phyloP scores from a whole-genome alignment of 495 filamentous ascomycete species.

The Penicillium pulvis region DNA sequence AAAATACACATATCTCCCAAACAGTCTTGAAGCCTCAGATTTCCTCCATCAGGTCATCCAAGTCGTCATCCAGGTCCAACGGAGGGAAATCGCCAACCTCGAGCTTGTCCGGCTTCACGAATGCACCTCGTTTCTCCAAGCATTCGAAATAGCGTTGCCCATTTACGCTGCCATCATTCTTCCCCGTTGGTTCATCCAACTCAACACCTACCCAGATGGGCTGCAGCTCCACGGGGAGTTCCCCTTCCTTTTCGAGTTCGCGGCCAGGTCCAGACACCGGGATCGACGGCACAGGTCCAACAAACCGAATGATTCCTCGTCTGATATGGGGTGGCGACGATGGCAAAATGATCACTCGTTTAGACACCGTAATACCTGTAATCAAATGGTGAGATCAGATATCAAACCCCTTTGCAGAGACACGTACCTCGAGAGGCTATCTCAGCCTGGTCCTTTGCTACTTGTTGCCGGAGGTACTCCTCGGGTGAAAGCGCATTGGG shows the following conservation, averaged over 20 bases:
- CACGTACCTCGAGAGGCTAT: conserved; percentile 58
- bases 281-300: conserved; percentile 82
- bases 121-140: conserved; percentile 73
- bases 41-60: conserved; percentile 86
- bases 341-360: conserved; percentile 45
- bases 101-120: conserved; percentile 86
- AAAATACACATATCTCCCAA: neutral
- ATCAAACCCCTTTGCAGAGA: conserved; percentile 2
- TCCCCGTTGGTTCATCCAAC: conserved; percentile 84
- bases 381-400: conserved; percentile 3
- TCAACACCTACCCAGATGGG: conserved; percentile 85
- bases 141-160: conserved; percentile 76
- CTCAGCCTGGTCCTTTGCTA: conserved; percentile 64
- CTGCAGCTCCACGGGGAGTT: conserved; percentile 31
- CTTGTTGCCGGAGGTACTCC: conserved; percentile 65
- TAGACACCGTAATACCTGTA: conserved; percentile 37
- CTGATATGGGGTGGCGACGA: conserved; percentile 60
- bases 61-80: conserved; percentile 51
- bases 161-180: conserved; percentile 85
- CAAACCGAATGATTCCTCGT: conserved; percentile 79
- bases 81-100: conserved; percentile 86
- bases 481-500: conserved; percentile 68
- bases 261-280: conserved; percentile 53
- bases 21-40: conserved; percentile 46
- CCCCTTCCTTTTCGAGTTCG: conserved; percentile 21